Evolutionary conservation across 1,139 yeast genomes (phyloP), one percentile per base, ranked within the genome.

Genomic region (Pneumocystis canis): DNA sequence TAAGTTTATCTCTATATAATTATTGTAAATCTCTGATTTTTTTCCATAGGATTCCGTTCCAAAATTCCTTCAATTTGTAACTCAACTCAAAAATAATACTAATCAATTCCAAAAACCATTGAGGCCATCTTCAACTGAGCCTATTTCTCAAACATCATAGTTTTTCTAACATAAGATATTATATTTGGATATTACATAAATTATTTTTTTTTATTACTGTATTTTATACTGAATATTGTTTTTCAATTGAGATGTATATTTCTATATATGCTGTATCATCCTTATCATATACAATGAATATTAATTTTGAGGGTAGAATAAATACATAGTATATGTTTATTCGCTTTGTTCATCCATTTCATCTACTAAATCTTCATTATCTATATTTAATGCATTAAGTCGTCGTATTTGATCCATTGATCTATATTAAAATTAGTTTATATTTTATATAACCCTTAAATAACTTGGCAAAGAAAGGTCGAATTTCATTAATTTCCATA

Each of bases 401-500:
- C 37, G 35, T 7, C 59, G 40, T 9, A 57, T 35, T 9, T 57
- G 59, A 14, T 57, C 59, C 59, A 57, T 57, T 25, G 59, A 35
- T 39, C 59, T 57, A 39, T 5, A 35, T 30, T 14, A 25, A 20
- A 20, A 57, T 47, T 7, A 47, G 54, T 9, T 37, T 70, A 58
- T 77, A 76, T 60, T 85, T 77, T 67, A 92, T 74, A 69, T 84
- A 84, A 67, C n/a, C n/a, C n/a, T 85, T 84, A 97, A 92, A 92
- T 2, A 88, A 87, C 11, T 78, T 77, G 20, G 84, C 78, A 53
- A 89, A 84, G 70, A 89, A 87, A 2, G 96, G 95, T 66, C 97
- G 75, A 61, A 90, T 76, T 71, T 89, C 97, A 72, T 89, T 89
- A 67, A 92, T 84, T 72, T 92, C 98, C 78, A 89, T 72, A 56